Conservation (phyloP, 805 yeast genomes). For the Yamadazyma endophytica region DNA sequence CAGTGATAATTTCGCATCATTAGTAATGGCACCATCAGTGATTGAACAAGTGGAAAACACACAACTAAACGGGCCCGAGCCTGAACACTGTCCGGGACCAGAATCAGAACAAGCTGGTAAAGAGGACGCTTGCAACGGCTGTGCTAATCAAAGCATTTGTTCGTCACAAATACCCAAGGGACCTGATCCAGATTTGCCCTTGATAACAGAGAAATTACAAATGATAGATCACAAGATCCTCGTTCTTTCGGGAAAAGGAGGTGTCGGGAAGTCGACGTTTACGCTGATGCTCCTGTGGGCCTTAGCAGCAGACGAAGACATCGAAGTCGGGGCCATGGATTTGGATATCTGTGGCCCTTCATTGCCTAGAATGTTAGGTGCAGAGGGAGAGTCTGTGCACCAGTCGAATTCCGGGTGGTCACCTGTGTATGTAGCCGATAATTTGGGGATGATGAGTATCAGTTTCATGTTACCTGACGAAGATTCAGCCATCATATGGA, state of each 20-base stretch:
- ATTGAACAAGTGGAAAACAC: slow-evolving; percentile 11
- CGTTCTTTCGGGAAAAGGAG: slow-evolving; percentile 83
- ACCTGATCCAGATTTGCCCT: slow-evolving; percentile 89
- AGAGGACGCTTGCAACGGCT: slow-evolving; percentile 90
- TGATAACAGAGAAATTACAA: slow-evolving; percentile 63
- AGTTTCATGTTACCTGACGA: slow-evolving; percentile 91
- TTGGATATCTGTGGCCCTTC: slow-evolving; percentile 98
- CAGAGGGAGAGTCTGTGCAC: slow-evolving; percentile 80
- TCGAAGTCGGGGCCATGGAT: slow-evolving; percentile 96
- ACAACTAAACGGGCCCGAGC: slow-evolving; percentile 26
- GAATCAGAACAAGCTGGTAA: slow-evolving; percentile 92
- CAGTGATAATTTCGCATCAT: neutral
- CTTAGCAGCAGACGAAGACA: slow-evolving; percentile 67
- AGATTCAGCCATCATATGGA: slow-evolving; percentile 94
- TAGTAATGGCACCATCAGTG: slow-evolving; percentile 20
- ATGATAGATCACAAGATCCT: slow-evolving; percentile 73
- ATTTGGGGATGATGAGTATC: slow-evolving; percentile 91
- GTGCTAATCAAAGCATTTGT: slow-evolving; percentile 91
- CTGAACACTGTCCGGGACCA: slow-evolving; percentile 99
- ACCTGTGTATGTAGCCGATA: slow-evolving; percentile 93
- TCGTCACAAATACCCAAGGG: slow-evolving; percentile 80
- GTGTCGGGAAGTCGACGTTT: slow-evolving; percentile 97
- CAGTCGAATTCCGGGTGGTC: slow-evolving; percentile 93
- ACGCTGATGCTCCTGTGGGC: slow-evolving; percentile 98
- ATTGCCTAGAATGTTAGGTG: slow-evolving; percentile 90